A percentile compares a stretch with the other conserved stretches of the same genome.
phyloP scores from a whole-genome alignment of 2,329 filamentous ascomycete genomes.

The Aspergillus quadricinctus region DNA sequence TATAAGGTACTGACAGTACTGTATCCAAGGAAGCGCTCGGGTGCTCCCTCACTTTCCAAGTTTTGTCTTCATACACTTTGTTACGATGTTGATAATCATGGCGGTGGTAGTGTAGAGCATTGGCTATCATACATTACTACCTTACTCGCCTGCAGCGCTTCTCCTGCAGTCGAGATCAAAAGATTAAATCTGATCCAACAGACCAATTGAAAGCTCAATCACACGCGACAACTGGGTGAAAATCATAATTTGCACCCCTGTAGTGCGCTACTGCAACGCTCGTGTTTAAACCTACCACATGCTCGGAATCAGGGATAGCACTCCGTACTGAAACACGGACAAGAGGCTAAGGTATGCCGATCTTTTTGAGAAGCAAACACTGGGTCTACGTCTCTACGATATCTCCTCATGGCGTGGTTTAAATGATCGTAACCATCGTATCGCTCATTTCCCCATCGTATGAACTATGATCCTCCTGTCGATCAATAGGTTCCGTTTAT shows the following conservation, averaged over 20 bases:
- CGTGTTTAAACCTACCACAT: neutral
- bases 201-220: neutral
- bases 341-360: conserved; percentile 10
- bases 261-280: neutral
- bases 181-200: neutral
- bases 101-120: neutral
- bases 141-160: neutral
- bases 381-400: too few species aligned
- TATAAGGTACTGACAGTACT: neutral
- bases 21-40: neutral
- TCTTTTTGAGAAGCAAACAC: neutral
- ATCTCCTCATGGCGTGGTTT: too few species aligned
- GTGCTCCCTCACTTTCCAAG: neutral
- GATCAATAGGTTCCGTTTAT: neutral
- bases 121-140: neutral
- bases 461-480: neutral
- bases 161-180: neutral
- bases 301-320: neutral
- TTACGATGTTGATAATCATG: neutral
- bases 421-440: neutral
- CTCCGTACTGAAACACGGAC: conserved; percentile 15
- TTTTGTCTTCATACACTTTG: neutral
- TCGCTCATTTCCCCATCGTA: neutral
- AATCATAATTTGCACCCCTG: neutral
- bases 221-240: neutral